phyloP scores from a whole-genome alignment of 2,329 filamentous ascomycete genomes.

The Tolypocladium tropicale region DNA sequence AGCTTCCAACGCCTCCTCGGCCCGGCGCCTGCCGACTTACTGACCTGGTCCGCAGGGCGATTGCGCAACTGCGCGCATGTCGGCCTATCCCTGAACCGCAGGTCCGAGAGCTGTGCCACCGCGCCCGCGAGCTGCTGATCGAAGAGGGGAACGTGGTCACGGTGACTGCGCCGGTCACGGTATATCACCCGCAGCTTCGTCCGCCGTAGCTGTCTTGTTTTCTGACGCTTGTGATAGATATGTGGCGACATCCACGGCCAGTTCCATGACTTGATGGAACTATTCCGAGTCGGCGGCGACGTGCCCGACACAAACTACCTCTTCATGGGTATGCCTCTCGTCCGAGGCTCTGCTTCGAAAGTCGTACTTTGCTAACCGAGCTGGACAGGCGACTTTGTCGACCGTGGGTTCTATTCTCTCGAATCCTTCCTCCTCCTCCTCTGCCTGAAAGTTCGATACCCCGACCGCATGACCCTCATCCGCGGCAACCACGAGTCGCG shows the following conservation, averaged over 20 bases:
- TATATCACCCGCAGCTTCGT: constrained; percentile 27
- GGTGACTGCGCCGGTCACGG: constrained; percentile 88
- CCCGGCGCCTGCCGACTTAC: not conserved
- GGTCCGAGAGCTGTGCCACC: constrained; percentile 95
- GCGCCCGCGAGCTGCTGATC: constrained; percentile 88
- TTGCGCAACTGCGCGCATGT: constrained; percentile 89
- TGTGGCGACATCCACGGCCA: constrained; percentile 96
- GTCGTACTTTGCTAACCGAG: not conserved
- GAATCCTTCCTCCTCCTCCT: constrained; percentile 93
- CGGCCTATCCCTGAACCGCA: constrained; percentile 91
- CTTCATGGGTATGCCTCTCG: constrained; percentile 67
- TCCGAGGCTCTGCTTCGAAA: not conserved
- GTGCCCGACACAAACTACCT: constrained; percentile 94
- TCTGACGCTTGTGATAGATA: constrained; percentile 46
- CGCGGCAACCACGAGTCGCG: constrained; percentile 92
- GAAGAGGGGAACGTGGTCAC: constrained; percentile 97
- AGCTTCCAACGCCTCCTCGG: constrained; percentile 9
- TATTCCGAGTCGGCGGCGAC: constrained; percentile 87
- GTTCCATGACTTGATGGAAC: constrained; percentile 94
- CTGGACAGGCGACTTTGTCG: constrained; percentile 76
- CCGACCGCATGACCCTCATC: constrained; percentile 92
- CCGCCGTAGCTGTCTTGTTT: not conserved
- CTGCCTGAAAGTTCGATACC: constrained; percentile 93
- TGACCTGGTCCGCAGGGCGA: constrained; percentile 51
- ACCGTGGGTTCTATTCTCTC: constrained; percentile 94